phyloP scores from a whole-genome alignment of 2,329 filamentous ascomycete species.

The Dryadomyces quercus-mongolicae region DNA sequence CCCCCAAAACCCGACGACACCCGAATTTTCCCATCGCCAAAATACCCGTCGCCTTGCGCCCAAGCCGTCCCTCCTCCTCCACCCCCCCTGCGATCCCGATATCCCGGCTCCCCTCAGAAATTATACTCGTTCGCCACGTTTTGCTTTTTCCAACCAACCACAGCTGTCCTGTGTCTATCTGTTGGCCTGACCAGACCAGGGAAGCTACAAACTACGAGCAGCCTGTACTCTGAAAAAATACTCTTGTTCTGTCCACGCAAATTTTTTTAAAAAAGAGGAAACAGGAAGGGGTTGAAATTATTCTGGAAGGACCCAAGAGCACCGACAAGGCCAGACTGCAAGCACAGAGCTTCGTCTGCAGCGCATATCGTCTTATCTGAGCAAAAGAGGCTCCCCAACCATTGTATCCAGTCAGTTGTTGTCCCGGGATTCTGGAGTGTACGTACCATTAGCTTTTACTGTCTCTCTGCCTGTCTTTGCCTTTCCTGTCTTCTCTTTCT shows the following conservation, averaged over 20 bases:
- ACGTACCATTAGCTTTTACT: slow-evolving; percentile 37
- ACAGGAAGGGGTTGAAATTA: background rate
- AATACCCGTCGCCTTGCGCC: too few relatives aligned
- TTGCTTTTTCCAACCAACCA: too few relatives aligned
- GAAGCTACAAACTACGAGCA: background rate
- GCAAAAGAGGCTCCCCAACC: slow-evolving; percentile 7
- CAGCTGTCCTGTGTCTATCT: background rate
- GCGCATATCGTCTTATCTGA: slow-evolving; percentile 19
- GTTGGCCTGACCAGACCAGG: background rate
- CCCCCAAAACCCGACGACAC: too few relatives aligned
- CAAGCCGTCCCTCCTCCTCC: too few relatives aligned
- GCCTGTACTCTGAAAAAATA: background rate
- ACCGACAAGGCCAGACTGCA: slow-evolving; percentile 25
- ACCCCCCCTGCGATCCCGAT: too few relatives aligned
- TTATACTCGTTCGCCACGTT: background rate
- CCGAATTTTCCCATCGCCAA: too few relatives aligned
- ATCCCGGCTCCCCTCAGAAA: too few relatives aligned
- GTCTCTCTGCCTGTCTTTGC: slow-evolving; percentile 9
- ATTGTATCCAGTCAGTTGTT: slow-evolving; percentile 14
- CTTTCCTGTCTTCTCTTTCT: slow-evolving; percentile 11
- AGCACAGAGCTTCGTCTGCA: slow-evolving; percentile 56
- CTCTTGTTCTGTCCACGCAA: slow-evolving; percentile 1
- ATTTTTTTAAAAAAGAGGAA: background rate
- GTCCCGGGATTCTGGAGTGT: slow-evolving; percentile 31
- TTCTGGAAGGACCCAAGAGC: background rate